Evolutionary conservation across 495 filamentous ascomycete species (phyloP), one percentile per base, ranked within the genome.

Genomic region (Haplographium delicatum): DNA sequence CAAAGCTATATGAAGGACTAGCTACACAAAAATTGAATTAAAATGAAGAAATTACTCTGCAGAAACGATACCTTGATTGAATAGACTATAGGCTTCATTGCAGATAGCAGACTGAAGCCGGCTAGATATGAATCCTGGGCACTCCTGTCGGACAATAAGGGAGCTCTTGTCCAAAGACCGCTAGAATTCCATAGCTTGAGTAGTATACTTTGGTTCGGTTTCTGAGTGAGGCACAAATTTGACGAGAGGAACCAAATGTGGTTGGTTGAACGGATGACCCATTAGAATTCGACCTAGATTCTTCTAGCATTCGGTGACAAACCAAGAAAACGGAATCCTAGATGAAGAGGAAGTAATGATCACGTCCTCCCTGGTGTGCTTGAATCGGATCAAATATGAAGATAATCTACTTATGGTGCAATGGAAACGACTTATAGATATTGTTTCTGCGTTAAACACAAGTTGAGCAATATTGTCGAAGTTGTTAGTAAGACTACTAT

Each of bases 211-310:
- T 1, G 63, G 20, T 0, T 53, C 46, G 0, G 79, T 80, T 13
- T 51, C 28, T 0, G 69, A 62, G 0, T 70, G 66, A 0, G 78
- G 78, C 1, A 82, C 80, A 46, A 82, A 62, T 60, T 83, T 79
- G n/a, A 83, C 62, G 0, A 83, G 55, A 0, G 80, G 79, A 72
- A 84, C 82, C 24, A 83, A 68, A 57, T 84, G 77, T 5, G 79
- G 81, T 15, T 78, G 81, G 33, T 84, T 83, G 53, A 79, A 85
- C 1, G 80, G 79, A 57, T 83, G 81, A 16, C 78, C 77, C 4
- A 81, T 71, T 0, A 82, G 48, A 3, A 83, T 55, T 1, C 79
- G 65, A 7, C 18, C 27, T 0, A 51, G 68, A 25, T 78, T 68
- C 10, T 47, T 20, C 22, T 49, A 44, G 44, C 56, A 59, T n/a